Conservation (phyloP, 1,284 basidiomycete genomes). For the Ustilago xerochloae region DNA sequence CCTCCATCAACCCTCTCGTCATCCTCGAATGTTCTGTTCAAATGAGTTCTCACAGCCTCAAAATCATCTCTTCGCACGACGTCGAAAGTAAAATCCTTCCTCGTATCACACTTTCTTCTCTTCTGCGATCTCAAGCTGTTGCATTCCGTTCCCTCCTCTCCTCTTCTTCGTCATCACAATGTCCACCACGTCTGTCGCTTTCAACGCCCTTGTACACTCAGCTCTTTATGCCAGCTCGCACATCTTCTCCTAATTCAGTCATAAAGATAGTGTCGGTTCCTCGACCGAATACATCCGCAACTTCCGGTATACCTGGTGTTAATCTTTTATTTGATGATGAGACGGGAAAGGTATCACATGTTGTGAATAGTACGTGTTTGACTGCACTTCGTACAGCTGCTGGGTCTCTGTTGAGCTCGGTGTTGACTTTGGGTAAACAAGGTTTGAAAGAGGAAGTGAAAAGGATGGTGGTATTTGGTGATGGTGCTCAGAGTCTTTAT, state of each 20-base stretch:
- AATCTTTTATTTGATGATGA: slow-evolving; percentile 20
- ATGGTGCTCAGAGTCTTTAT: slow-evolving; percentile 21
- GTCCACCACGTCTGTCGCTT: slow-evolving; percentile 15
- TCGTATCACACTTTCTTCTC: neutral
- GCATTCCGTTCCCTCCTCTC: slow-evolving; percentile 10
- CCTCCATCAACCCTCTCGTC: neutral
- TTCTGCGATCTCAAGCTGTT: slow-evolving; percentile 15
- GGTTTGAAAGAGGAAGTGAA: neutral
- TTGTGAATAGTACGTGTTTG: slow-evolving; percentile 16
- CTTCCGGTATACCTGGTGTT: slow-evolving; percentile 9
- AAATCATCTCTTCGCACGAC: neutral
- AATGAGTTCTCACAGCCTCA: neutral
- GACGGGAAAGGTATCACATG: slow-evolving; percentile 2
- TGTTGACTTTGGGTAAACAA: slow-evolving; percentile 4
- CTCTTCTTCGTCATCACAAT: slow-evolving; percentile 3
- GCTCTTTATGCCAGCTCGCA: slow-evolving; percentile 38
- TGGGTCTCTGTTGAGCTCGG: slow-evolving; percentile 15
- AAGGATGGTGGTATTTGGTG: slow-evolving; percentile 20
- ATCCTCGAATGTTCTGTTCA: too few relatives aligned
- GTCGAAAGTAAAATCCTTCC: neutral
- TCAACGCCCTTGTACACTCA: slow-evolving; percentile 13
- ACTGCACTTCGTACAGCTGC: slow-evolving; percentile 28
- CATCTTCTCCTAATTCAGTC: neutral
- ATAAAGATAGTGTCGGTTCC: slow-evolving; percentile 35
- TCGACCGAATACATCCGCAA: neutral